Evolutionary conservation across 2,329 filamentous ascomycete genomes (phyloP), one percentile per base, ranked within the genome.

Genomic region (Ciborinia camelliae): DNA sequence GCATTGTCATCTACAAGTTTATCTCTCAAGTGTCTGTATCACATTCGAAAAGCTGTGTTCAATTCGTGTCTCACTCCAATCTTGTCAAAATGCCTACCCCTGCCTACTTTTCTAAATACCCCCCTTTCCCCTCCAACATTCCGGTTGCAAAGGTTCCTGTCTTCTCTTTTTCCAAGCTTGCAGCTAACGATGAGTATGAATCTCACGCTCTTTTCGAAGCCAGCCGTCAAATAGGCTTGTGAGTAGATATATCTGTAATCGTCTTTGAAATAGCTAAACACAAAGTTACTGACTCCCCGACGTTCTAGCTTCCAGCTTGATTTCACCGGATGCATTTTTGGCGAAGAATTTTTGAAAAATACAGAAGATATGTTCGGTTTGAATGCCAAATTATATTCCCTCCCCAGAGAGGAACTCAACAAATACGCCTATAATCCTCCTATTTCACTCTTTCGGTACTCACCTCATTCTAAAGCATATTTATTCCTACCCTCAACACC

Each of bases 221-320:
- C 8, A 51, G 57, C n/a, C 45, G 43, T 37, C 30, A 14, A 4
- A 60, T 60, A 51, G 57, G 57, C n/a, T 60, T 60, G 54, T 58
- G 28, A 47, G 54, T n/a, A n/a, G n/a, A n/a, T n/a, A n/a, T n/a
- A 43, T 45, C 6, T 14, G 15, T n/a, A 28, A 2, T 43, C 28
- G 15, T 10, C 7, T 18, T 4, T 5, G 18, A 18, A 23, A 35
- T 6, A 9, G 14, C 9, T 14, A 18, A 2, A 32, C n/a, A 3
- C 7, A 23, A 58, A 10, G 6, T 47, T 35, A 10, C 54, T 47
- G 43, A 58, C 18, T 14, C n/a, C 6, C 20, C 14, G 12, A 20
- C n/a, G 14, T 8, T 43, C 1, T 26, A 58, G 54, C 23, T 60
- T 60, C 12, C 30, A 48, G 30, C 45, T 60, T 51, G 32, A 60